phyloP scores from a whole-genome alignment of 2,329 filamentous ascomycete genomes.

The Aspergillus brasiliensis region DNA sequence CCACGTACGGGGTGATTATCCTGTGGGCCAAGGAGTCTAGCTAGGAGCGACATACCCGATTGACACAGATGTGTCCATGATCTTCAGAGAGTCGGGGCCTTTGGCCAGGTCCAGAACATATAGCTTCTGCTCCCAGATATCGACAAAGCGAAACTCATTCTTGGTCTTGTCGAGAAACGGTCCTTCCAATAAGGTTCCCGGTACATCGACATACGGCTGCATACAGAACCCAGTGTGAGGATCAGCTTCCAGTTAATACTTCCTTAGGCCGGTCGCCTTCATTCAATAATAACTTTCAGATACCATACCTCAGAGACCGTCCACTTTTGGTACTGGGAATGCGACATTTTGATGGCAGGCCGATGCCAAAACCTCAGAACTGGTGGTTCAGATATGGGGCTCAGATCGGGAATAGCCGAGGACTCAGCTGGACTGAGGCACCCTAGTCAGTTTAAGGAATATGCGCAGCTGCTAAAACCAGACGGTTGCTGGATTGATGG shows the following conservation, averaged over 20 bases:
- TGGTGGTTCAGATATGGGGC: constrained; percentile 4
- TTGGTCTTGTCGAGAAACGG: constrained; percentile 42
- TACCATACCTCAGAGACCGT: constrained; percentile 47
- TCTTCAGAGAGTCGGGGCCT: constrained; percentile 61
- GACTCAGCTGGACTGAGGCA: constrained; percentile 3
- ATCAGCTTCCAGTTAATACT: neutral
- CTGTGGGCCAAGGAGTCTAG: neutral
- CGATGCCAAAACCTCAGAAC: neutral
- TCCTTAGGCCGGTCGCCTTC: neutral
- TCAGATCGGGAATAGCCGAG: constrained; percentile 4
- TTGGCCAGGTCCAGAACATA: constrained; percentile 69
- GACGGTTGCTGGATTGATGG: neutral
- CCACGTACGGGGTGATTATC: constrained; percentile 1
- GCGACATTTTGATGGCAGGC: constrained; percentile 28
- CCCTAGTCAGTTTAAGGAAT: constrained; percentile 1
- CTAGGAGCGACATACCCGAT: constrained; percentile 50
- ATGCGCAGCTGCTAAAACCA: neutral
- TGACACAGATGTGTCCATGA: constrained; percentile 60
- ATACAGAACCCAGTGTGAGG: constrained; percentile 12
- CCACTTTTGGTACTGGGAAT: constrained; percentile 48
- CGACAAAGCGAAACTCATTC: constrained; percentile 52
- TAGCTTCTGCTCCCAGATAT: constrained; percentile 76
- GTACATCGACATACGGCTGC: constrained; percentile 44
- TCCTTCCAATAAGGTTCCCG: constrained; percentile 45
- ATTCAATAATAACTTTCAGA: neutral